Percentiles rank a stretch among this genome's conserved stretches.
These are phyloP conservation scores for Cicer yamashitae DNA, from an alignment of 306 rosid species.

Conservation along the genomic window DNA sequence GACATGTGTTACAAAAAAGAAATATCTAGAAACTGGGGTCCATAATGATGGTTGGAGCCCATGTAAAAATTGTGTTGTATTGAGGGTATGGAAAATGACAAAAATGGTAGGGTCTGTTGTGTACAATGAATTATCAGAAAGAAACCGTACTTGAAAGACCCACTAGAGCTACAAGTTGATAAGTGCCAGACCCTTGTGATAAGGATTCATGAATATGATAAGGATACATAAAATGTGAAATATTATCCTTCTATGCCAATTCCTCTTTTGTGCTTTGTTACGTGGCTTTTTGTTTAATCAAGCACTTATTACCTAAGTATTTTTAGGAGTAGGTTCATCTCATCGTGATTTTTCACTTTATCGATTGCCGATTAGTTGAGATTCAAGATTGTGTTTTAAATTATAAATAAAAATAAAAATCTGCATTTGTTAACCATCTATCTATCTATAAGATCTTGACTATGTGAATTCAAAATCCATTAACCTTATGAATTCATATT, in stretches of 20 bases:
- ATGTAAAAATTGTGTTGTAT: conserved; percentile 34
- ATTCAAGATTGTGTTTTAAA: too few relatives aligned
- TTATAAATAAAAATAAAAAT: too few relatives aligned
- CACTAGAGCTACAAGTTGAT: conserved; percentile 35
- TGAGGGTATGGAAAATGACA: conserved; percentile 26
- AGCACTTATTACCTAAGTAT: too few relatives aligned
- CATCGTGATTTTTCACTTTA: too few relatives aligned
- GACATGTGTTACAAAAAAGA: not conserved
- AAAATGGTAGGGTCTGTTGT: conserved; percentile 29
- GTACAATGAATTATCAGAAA: conserved; percentile 22
- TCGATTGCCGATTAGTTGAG: too few relatives aligned
- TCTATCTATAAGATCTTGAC: too few relatives aligned
- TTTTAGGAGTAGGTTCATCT: too few relatives aligned
- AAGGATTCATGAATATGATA: conserved; percentile 25
- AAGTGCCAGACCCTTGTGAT: conserved; percentile 36
- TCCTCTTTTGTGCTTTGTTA: not conserved
- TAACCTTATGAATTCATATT: too few relatives aligned
- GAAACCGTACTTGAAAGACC: conserved; percentile 22
- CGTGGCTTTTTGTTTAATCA: too few relatives aligned
- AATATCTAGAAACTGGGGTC: conserved; percentile 34
- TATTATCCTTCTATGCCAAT: conserved; percentile 31
- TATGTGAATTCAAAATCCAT: too few relatives aligned
- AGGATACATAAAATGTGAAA: conserved; percentile 14
- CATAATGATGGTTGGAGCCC: not conserved
- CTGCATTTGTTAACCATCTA: too few relatives aligned